Conservation (phyloP, 768 basidiomycete species). For the Lepiota brunneoincarnata region DNA sequence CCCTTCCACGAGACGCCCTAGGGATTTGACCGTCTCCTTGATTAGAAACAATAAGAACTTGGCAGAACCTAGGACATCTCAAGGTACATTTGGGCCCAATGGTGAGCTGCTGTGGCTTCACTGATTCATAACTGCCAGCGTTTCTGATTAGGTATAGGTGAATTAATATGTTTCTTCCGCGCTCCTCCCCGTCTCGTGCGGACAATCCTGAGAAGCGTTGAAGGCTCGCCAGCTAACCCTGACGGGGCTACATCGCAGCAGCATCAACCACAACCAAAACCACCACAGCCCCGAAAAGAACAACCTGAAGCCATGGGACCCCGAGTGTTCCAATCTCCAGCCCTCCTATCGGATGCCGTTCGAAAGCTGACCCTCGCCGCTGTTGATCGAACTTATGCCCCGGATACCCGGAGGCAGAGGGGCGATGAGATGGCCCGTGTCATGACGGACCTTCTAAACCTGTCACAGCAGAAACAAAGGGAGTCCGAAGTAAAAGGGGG, state of each 20-base stretch:
- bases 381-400: slow-evolving; percentile 42
- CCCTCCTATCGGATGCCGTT: slow-evolving; percentile 72
- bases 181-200: slow-evolving; percentile 70
- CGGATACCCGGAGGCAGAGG: slow-evolving; percentile 40
- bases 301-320: slow-evolving; percentile 20
- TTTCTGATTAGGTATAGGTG: slow-evolving; percentile 45
- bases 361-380: slow-evolving; percentile 62
- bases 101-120: slow-evolving; percentile 43
- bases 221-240: slow-evolving; percentile 37
- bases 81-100: slow-evolving; percentile 86
- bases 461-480: slow-evolving; percentile 44
- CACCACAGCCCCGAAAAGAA: slow-evolving; percentile 9
- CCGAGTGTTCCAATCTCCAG: slow-evolving; percentile 57
- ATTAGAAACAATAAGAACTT: slow-evolving; percentile 72
- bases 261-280: slow-evolving; percentile 19
- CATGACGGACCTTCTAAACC: slow-evolving; percentile 73
- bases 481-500: slow-evolving; percentile 38
- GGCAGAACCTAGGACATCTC: slow-evolving; percentile 81
- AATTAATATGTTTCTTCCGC: slow-evolving; percentile 85
- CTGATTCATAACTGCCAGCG: neutral
- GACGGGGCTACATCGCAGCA: slow-evolving; percentile 21
- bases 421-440: slow-evolving; percentile 57
- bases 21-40: slow-evolving; percentile 49
- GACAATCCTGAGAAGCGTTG: slow-evolving; percentile 49
- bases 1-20: slow-evolving; percentile 4